Evolutionary conservation across 129 eudicot genomes (phyloP).

Genomic region (Flaveria brownii): DNA sequence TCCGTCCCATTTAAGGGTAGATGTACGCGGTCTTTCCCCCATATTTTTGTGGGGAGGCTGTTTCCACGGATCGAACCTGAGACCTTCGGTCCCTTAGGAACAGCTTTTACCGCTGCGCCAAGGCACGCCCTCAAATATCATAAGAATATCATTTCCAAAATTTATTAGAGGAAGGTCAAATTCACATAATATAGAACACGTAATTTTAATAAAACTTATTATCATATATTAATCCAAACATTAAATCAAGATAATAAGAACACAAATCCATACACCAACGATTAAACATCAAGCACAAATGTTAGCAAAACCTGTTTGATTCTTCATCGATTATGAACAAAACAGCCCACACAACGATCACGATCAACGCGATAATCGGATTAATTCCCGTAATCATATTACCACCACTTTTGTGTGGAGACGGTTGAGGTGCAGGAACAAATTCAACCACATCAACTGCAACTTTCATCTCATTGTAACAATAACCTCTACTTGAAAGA

Average conservation of each 20-base stretch:
- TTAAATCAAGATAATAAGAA: neutral
- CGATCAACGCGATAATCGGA: neutral
- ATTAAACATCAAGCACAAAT: neutral
- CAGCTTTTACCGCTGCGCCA: too few relatives aligned
- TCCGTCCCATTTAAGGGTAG: too few relatives aligned
- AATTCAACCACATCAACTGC: slow-evolving; percentile 36
- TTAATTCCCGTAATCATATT: neutral
- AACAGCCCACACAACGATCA: slow-evolving; percentile 21
- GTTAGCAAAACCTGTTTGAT: neutral
- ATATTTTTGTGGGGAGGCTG: too few relatives aligned
- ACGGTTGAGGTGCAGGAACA: slow-evolving; percentile 28
- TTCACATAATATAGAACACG: too few relatives aligned
- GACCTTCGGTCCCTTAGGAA: too few relatives aligned
- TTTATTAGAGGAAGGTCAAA: neutral
- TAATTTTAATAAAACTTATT: too few relatives aligned
- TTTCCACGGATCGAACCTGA: too few relatives aligned
- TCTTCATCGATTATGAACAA: neutral
- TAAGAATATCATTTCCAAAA: too few relatives aligned
- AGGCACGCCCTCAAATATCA: too few relatives aligned
- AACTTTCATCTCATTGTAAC: slow-evolving; percentile 50
- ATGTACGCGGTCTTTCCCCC: too few relatives aligned
- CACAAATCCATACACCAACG: neutral
- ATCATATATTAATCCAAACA: neutral
- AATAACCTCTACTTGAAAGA: slow-evolving; percentile 56
- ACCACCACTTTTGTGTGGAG: slow-evolving; percentile 29